Evolutionary conservation across 2,329 filamentous ascomycete genomes (phyloP), one percentile per base, ranked within the genome.

Genomic region (Nothophaeocryptopus gaeumannii): DNA sequence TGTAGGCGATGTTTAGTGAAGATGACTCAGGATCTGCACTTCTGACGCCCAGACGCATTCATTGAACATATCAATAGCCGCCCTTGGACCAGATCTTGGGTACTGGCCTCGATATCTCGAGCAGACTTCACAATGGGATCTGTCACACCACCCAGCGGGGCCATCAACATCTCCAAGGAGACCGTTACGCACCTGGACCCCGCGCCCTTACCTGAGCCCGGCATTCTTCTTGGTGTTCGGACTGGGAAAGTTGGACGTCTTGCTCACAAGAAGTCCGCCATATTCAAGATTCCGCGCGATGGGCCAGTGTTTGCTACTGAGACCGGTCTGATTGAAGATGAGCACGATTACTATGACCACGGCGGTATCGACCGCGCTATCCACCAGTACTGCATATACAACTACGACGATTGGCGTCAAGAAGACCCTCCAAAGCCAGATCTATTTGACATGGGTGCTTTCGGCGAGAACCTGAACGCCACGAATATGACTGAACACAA

Each of bases 281-380:
- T 58, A 30, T 33, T 37, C 64, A 82, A 82, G 61, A 55, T 58
- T 1, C 32, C 70, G 2, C 68, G 72, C 8, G 30, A 65, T 5
- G 73, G 68, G 0, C 73, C 72, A 0, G 68, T 81, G 3, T 66
- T 68, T 3, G 71, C 81, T 14, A 67, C 63, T 2, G 67, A 65
- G 26, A 57, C 75, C 5, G 81, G 81, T 0, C 72, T 83, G 5
- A 73, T 77, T 13, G 75, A 69, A 5, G 81, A 84, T 52, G 80
- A 83, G 59, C 81, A 84, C 46, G 80, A 82, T 47, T 73, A 73
- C 10, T 79, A 76, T 0, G 82, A 82, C 47, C 82, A 84, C 50
- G 81, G 81, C 2, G 82, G 82, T 0, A 61, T 68, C 0, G 81
- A 85, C 48, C 83, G 84, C 63, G 81, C 81, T 0, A 70, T 85